These are phyloP conservation scores for Hypoxylon lienhwacheense DNA, from an alignment of 495 filamentous ascomycete genomes.

Conservation along the genomic window DNA sequence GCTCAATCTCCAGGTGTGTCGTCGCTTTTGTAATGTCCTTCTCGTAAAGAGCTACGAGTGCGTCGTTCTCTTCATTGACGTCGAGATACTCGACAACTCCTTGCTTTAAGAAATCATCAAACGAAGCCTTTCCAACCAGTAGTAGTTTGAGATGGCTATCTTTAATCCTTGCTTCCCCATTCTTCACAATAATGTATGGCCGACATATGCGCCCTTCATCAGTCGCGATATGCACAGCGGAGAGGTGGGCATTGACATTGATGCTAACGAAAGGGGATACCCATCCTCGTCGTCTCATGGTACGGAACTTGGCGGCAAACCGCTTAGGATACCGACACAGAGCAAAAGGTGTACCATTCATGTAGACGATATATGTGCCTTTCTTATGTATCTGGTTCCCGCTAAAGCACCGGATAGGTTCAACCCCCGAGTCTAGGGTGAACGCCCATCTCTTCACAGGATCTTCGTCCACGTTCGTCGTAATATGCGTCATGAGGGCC, in stretches of 20 bases:
- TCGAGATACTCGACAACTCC: constrained; percentile 96
- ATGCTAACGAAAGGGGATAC: constrained; percentile 95
- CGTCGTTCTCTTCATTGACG: constrained; percentile 97
- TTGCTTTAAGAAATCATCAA: constrained; percentile 87
- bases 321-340: constrained; percentile 78
- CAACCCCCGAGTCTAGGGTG: constrained; percentile 64
- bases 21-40: constrained; percentile 74
- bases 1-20: constrained; percentile 96
- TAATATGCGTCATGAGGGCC: constrained; percentile 99
- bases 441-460: constrained; percentile 81
- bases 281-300: constrained; percentile 79
- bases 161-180: constrained; percentile 75
- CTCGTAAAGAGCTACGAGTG: constrained; percentile 87
- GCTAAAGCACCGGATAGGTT: constrained; percentile 62
- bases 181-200: constrained; percentile 91
- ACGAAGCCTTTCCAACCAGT: constrained; percentile 76
- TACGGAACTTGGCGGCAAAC: constrained; percentile 81
- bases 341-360: constrained; percentile 92
- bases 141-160: constrained; percentile 74
- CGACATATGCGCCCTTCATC: constrained; percentile 96
- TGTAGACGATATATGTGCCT: constrained; percentile 86
- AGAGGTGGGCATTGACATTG: constrained; percentile 88
- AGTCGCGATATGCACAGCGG: constrained; percentile 90
- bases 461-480: constrained; percentile 88
- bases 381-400: constrained; percentile 81